phyloP scores from a whole-genome alignment of 2,329 filamentous ascomycete species.

The Chaetoscypha palmicola region DNA sequence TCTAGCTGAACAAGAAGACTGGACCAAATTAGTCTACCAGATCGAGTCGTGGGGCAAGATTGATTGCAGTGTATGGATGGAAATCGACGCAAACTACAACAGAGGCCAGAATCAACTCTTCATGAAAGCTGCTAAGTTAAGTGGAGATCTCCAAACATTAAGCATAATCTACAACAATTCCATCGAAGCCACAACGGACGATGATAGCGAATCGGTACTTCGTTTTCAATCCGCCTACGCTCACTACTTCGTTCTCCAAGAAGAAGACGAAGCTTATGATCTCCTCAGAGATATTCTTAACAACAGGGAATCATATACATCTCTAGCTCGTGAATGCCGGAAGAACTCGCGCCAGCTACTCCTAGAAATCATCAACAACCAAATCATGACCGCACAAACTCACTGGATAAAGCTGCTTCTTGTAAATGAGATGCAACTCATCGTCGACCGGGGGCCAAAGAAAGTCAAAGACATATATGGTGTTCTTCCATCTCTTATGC shows the following conservation, averaged over 20 bases:
- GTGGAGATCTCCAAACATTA: neutral
- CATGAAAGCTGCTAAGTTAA: neutral
- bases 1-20: neutral
- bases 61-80: neutral
- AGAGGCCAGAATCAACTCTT: neutral
- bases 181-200: neutral
- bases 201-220: neutral
- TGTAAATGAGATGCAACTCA: neutral
- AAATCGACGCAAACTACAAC: neutral
- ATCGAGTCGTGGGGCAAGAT: neutral
- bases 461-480: neutral
- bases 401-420: neutral
- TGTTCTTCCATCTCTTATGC: neutral
- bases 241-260: neutral
- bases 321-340: neutral
- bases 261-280: neutral
- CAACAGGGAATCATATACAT: neutral
- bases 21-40: neutral
- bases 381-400: neutral
- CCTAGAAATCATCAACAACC: neutral
- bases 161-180: neutral
- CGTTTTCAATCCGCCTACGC: neutral
- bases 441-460: neutral
- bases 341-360: neutral
- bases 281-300: neutral